phyloP scores from a whole-genome alignment of 2,329 filamentous ascomycete genomes.

The Colletotrichum incanum region DNA sequence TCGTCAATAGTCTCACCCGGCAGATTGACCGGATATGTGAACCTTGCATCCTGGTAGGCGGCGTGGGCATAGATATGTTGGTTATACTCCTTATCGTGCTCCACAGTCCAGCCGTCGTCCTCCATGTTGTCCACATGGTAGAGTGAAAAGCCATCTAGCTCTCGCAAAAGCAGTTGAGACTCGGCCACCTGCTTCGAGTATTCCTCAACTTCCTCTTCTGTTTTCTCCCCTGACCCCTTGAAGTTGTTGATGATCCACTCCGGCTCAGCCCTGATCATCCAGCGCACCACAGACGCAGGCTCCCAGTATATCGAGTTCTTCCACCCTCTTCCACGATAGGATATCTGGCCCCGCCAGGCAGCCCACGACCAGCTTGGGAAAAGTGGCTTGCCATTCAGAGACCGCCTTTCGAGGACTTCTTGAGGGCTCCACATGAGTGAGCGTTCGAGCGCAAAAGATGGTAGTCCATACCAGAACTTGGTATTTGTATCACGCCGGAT shows the following conservation, averaged over 20 bases:
- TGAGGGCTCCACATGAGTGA: background rate
- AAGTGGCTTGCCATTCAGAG: background rate
- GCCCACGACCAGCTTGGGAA: constrained; percentile 1
- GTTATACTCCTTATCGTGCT: background rate
- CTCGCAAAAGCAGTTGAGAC: background rate
- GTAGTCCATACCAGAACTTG: background rate
- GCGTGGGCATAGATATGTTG: background rate
- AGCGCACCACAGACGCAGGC: background rate
- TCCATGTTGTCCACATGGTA: background rate
- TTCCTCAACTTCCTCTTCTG: background rate
- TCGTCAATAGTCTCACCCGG: background rate
- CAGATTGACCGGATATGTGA: background rate
- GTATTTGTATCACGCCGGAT: background rate
- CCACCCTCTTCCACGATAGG: background rate
- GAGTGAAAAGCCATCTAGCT: background rate
- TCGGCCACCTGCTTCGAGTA: background rate
- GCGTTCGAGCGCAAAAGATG: background rate
- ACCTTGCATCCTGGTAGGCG: background rate
- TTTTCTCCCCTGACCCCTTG: background rate
- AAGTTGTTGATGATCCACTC: background rate
- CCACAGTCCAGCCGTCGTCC: background rate
- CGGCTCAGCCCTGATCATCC: background rate
- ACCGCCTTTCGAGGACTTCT: background rate
- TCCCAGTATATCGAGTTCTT: background rate
- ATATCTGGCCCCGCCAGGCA: background rate